A percentile compares a stretch with the other conserved stretches of the same genome.
Conservation (phyloP, 352 stramenopile genomes). For the Pythium chondricola region DNA sequence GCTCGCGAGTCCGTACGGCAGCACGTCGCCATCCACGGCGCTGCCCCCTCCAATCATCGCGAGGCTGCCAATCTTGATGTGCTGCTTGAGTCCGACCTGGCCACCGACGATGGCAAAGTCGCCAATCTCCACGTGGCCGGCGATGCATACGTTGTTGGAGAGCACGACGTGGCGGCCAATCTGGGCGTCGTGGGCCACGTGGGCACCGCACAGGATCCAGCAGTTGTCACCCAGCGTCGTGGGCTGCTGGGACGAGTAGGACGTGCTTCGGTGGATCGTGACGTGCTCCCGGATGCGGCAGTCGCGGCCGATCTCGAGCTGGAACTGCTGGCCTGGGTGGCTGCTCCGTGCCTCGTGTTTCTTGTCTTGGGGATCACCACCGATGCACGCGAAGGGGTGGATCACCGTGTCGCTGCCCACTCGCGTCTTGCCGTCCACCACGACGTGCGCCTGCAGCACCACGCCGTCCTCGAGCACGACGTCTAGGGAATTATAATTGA, state of each 20-base stretch:
- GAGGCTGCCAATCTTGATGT: slow-evolving; percentile 57
- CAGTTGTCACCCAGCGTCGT: slow-evolving; percentile 70
- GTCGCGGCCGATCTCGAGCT: slow-evolving; percentile 52
- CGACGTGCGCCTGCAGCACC: slow-evolving; percentile 62
- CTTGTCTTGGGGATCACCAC: slow-evolving; percentile 75
- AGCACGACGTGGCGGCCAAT: slow-evolving; percentile 66
- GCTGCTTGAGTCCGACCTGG: slow-evolving; percentile 74
- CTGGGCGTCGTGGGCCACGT: slow-evolving; percentile 66
- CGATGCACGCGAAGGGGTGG: slow-evolving; percentile 70
- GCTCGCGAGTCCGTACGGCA: slow-evolving; percentile 69
- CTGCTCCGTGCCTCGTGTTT: too few species aligned
- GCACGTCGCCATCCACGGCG: slow-evolving; percentile 73
- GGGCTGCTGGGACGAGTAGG: slow-evolving; percentile 39
- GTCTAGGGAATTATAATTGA: slow-evolving; percentile 22
- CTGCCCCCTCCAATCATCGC: slow-evolving; percentile 79
- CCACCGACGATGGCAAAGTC: slow-evolving; percentile 72
- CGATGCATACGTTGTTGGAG: slow-evolving; percentile 79
- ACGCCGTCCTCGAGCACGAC: slow-evolving; percentile 63
- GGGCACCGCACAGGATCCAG: slow-evolving; percentile 70
- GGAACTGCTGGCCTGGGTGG: slow-evolving; percentile 5
- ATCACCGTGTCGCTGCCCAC: slow-evolving; percentile 51
- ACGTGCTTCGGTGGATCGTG: slow-evolving; percentile 75
- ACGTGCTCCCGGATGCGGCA: slow-evolving; percentile 81
- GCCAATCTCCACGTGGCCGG: slow-evolving; percentile 71
- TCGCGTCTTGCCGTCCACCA: slow-evolving; percentile 59